Base-by-base conservation (phyloP, 2,329 filamentous ascomycete genomes). In the Grosmannia serpens region DNA sequence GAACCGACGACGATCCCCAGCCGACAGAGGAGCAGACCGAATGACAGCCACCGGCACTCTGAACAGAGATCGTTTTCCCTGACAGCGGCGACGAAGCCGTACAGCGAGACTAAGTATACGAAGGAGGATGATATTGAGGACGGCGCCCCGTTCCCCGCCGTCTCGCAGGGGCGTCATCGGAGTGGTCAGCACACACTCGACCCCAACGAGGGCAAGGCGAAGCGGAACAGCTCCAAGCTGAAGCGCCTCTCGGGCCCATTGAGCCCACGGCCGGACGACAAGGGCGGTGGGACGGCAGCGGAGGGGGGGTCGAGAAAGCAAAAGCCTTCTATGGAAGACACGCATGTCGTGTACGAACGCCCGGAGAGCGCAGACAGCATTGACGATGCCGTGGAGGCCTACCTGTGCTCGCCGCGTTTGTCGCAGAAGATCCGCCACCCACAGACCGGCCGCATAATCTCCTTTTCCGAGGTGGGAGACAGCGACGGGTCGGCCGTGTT, bases 381-480 rank as follows among this genome's bases (percentile, higher is more conserved):
- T 49, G 91, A 96, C 64, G 82, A 91, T 66, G 89, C 90, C 1
- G 91, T 99, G 1, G 84, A 91, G 58, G 83, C 86, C 2, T 99
- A 95, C 67, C 77, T 97, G 8, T 84, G 85, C 65, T 90, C 90
- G 13, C 85, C 90, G 0, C 84, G 91, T 9, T 73, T 99, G 57
- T 95, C 89, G 4, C 91, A 96, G 67, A 95, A 87, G 71, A 89
- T 97, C 56, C 79, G 80, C 26, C 89, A 96, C 70, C 90, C 91
- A 1, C 86, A 89, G 60, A 95, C 89, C 0, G 91, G 91, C 1
- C 84, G 94, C 20, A 79, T 87, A 3, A 96, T 99, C 64, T 95
- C 91, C 0, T 99, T 96, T 68, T 97, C 92, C 0, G 94, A 99
- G 70, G 94, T 99, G 3, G 94, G 94, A 17, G 91, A 97, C 69